A percentile compares a stretch with the other conserved stretches of the same genome.
Conservation (phyloP, 257 asterid genomes). For the Pogostemon cablin region DNA sequence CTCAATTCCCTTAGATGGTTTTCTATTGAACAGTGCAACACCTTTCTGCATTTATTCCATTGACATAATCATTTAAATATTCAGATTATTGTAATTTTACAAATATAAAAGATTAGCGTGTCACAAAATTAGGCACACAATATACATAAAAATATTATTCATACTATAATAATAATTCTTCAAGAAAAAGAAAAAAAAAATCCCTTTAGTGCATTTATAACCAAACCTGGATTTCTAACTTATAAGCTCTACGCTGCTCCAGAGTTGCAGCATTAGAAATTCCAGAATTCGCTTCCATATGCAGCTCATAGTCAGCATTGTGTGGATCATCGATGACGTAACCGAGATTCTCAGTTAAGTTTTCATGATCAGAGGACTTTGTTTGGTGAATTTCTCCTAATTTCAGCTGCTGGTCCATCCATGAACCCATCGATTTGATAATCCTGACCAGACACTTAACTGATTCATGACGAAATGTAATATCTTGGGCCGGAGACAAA, state of each 20-base stretch:
- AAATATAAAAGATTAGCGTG: slow-evolving; percentile 5
- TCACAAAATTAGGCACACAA: slow-evolving; percentile 21
- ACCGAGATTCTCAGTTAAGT: slow-evolving; percentile 47
- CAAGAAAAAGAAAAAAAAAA: slow-evolving; percentile 21
- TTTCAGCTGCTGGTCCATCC: slow-evolving; percentile 99
- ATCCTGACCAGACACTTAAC: slow-evolving; percentile 90
- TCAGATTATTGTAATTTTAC: slow-evolving; percentile 13
- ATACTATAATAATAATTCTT: slow-evolving; percentile 3
- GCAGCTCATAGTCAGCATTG: slow-evolving; percentile 71
- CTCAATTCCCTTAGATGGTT: slow-evolving; percentile 96
- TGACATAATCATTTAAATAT: slow-evolving; percentile 34
- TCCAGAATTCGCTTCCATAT: slow-evolving; percentile 66
- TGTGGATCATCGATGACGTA: slow-evolving; percentile 59
- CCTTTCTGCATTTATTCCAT: slow-evolving; percentile 83
- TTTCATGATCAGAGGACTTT: slow-evolving; percentile 63
- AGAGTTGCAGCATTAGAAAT: slow-evolving; percentile 74
- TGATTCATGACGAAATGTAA: slow-evolving; percentile 94
- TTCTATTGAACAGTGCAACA: slow-evolving; percentile 86
- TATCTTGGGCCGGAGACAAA: slow-evolving; percentile 89
- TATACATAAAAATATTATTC: slow-evolving; percentile 14
- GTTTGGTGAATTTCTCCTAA: slow-evolving; percentile 61
- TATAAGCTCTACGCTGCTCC: slow-evolving; percentile 97
- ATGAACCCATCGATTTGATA: slow-evolving; percentile 87
- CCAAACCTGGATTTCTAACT: slow-evolving; percentile 91
- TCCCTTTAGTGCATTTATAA: slow-evolving; percentile 31